A percentile compares a stretch with the other conserved stretches of the same genome.
Evolutionary conservation across 345 rosid species (phyloP).

Genomic region (Populus simonii): DNA sequence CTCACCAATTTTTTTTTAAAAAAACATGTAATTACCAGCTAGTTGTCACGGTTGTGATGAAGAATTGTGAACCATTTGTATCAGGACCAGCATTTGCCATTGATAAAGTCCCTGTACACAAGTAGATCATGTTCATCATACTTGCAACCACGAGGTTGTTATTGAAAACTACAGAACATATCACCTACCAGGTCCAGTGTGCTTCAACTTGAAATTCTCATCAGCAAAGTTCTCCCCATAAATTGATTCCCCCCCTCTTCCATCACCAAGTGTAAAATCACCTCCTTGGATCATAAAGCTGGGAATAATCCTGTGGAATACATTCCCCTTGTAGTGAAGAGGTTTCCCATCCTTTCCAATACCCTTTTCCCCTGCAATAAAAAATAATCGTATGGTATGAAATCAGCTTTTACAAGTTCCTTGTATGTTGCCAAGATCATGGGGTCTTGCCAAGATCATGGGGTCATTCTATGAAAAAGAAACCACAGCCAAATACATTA

Average conservation of each 20-base stretch:
- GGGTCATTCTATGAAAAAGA: neutral
- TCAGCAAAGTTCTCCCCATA: slow-evolving; percentile 92
- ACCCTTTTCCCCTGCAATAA: slow-evolving; percentile 76
- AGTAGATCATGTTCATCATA: neutral
- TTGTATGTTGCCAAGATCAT: neutral
- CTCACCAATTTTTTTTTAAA: neutral
- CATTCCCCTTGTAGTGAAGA: slow-evolving; percentile 76
- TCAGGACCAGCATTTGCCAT: slow-evolving; percentile 95
- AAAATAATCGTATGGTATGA: neutral
- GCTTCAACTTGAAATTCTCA: slow-evolving; percentile 95
- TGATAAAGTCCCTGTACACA: slow-evolving; percentile 59
- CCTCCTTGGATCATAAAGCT: slow-evolving; percentile 96
- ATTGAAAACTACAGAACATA: neutral
- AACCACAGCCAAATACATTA: neutral
- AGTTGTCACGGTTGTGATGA: slow-evolving; percentile 87
- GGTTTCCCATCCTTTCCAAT: slow-evolving; percentile 87
- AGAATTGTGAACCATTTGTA: slow-evolving; percentile 95
- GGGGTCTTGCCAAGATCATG: too few species aligned
- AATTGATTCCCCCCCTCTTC: slow-evolving; percentile 96
- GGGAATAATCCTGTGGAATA: slow-evolving; percentile 93
- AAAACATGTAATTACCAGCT: slow-evolving; percentile 54
- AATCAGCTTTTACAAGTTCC: neutral
- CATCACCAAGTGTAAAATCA: slow-evolving; percentile 91
- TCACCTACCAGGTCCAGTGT: slow-evolving; percentile 79
- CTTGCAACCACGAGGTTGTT: neutral